A percentile compares a stretch with the other conserved stretches of the same genome.
Conservation (phyloP, 2,329 filamentous ascomycete species). For the Blastomyces silverae region DNA sequence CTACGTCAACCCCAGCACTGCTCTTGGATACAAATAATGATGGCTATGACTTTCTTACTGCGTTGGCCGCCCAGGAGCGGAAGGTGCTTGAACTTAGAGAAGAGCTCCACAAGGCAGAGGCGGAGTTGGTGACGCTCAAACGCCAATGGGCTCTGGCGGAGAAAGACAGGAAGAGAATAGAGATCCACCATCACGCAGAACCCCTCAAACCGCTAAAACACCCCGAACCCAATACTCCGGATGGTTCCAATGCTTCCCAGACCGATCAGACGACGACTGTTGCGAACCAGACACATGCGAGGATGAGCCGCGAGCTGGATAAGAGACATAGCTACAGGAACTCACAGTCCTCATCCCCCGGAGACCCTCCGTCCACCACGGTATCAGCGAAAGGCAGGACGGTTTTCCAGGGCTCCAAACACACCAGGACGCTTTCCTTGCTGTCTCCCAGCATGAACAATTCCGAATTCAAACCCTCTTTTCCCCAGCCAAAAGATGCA, state of each 20-base stretch:
- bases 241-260: conserved; percentile 14
- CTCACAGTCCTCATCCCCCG: conserved; percentile 42
- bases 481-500: conserved; percentile 20
- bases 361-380: conserved; percentile 25
- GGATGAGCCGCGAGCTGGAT: conserved; percentile 57
- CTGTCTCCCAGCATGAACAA: conserved; percentile 54
- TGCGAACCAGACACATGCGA: conserved; percentile 30
- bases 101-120: conserved; percentile 76
- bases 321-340: conserved; percentile 61
- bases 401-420: conserved; percentile 59
- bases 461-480: conserved; percentile 22
- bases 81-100: conserved; percentile 85
- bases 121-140: conserved; percentile 69
- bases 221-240: conserved; percentile 23
- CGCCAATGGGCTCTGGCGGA: conserved; percentile 75
- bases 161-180: conserved; percentile 64
- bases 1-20: conserved; percentile 18
- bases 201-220: conserved; percentile 52
- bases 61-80: conserved; percentile 86
- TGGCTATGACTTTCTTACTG: conserved; percentile 68
- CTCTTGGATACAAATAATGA: conserved; percentile 39
- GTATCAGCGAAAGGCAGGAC: conserved; percentile 46
- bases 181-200: conserved; percentile 55
- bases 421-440: conserved; percentile 66
- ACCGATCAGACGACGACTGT: conserved; percentile 23